Evolutionary conservation across 2,329 filamentous ascomycete species (phyloP), one percentile per base, ranked within the genome.

Genomic region (Alternaria alternata): DNA sequence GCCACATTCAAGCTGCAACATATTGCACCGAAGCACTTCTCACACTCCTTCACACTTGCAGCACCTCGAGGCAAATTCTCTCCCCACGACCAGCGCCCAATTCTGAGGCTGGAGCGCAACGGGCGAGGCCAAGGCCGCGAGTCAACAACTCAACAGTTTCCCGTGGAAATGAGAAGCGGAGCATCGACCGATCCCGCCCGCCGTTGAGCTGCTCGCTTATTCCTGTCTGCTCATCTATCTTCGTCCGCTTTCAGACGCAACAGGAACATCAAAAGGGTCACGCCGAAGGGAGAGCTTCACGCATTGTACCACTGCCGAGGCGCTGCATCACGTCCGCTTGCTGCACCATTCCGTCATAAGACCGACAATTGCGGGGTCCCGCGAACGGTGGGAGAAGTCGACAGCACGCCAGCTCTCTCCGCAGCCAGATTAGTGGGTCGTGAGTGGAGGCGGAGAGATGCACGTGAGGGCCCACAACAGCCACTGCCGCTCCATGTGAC

Each of bases 111-210:
- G 30, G 47, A 60, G 59, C 58, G 65, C 61, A 59, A 61, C 58
- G 56, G 63, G 57, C 64, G 60, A 47, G 63, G 57, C 62, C 66
- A 62, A 44, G 63, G 57, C 62, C 61, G 53, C 59, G 61, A 60
- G 63, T 66, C 67, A 70, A 69, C 67, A 70, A 59, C 65, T 71
- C 69, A 71, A 71, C 69, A 71, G 61, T 59, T 57, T 61, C 51
- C 57, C 57, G 63, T 62, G 63, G 64, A 64, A 63, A 70, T 69
- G 62, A 68, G 56, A 62, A 59, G 62, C 66, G 64, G 69, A 67
- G 63, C 63, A 63, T 52, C 36, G 49, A 36, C 67, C 67, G 59
- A 57, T 55, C 36, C 43, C 51, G 54, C 58, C 58, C 47, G 39
- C 43, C 51, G 54, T 59, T 59, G 49, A 48, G 57, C 39, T 59